Evolutionary conservation across 441 rosid species (phyloP).

Genomic region (Mallotus repandus): DNA sequence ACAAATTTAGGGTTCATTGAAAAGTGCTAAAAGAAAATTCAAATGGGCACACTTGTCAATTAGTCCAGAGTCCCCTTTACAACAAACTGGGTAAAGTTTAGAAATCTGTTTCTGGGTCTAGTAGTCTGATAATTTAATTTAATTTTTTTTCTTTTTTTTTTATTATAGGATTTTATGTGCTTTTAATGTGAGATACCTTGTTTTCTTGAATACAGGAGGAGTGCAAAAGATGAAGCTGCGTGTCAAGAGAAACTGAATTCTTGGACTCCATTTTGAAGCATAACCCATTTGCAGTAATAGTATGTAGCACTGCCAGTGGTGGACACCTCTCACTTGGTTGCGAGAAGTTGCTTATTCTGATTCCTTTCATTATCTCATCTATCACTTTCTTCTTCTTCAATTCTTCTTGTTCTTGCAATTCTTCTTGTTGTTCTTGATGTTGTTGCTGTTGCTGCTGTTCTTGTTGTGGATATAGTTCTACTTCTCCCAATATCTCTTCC

Average conservation of each 20-base stretch:
- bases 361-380: slow-evolving; percentile 55
- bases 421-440: slow-evolving; percentile 26
- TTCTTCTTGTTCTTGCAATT: slow-evolving; percentile 32
- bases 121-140: background rate
- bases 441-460: slow-evolving; percentile 35
- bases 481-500: slow-evolving; percentile 72
- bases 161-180: slow-evolving; percentile 6
- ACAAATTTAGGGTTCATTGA: slow-evolving; percentile 26
- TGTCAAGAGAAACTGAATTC: slow-evolving; percentile 41
- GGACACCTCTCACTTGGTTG: slow-evolving; percentile 89
- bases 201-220: slow-evolving; percentile 75
- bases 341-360: slow-evolving; percentile 64
- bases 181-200: slow-evolving; percentile 65
- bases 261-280: slow-evolving; percentile 94
- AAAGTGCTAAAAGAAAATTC: slow-evolving; percentile 13
- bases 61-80: slow-evolving; percentile 41
- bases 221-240: slow-evolving; percentile 68
- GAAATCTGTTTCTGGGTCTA: background rate
- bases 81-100: slow-evolving; percentile 1
- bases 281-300: slow-evolving; percentile 60
- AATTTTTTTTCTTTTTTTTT: background rate
- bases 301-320: slow-evolving; percentile 86
- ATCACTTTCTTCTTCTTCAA: slow-evolving; percentile 40
- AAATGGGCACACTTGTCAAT: slow-evolving; percentile 19
- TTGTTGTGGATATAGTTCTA: slow-evolving; percentile 64